Conservation (phyloP, 306 rosid species). For the Inga oerstediana region DNA sequence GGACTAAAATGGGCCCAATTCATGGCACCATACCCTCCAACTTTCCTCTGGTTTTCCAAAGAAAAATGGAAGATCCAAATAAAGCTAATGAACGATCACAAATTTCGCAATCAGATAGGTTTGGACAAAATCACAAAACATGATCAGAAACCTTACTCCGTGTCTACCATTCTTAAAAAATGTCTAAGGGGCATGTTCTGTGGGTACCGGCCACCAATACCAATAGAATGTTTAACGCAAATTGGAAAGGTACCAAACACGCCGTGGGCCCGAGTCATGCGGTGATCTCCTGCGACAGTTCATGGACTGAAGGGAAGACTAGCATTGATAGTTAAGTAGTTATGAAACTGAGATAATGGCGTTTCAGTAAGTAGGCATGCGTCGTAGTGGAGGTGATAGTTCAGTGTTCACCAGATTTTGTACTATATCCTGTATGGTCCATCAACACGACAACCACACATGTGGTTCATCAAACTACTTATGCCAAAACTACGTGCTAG, state of each 20-base stretch:
- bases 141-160: conserved; percentile 7
- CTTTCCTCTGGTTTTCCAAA: conserved; percentile 1
- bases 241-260: background rate
- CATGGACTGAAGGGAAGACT: conserved; percentile 25
- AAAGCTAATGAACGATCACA: conserved; percentile 32
- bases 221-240: background rate
- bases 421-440: background rate
- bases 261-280: conserved; percentile 33
- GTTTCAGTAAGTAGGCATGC: background rate
- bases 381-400: background rate
- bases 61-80: conserved; percentile 18
- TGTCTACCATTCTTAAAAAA: conserved; percentile 28
- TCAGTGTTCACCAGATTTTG: background rate
- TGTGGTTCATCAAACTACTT: conserved; percentile 33
- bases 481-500: background rate
- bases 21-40: background rate
- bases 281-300: conserved; percentile 34
- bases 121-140: background rate
- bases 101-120: background rate
- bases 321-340: conserved; percentile 21
- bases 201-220: background rate
- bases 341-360: conserved; percentile 32
- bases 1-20: background rate
- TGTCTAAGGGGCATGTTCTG: conserved; percentile 28
- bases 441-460: conserved; percentile 31